Percentiles rank a stretch among this genome's conserved stretches.
Evolutionary conservation across 495 filamentous ascomycete species (phyloP).

Genomic region (Penicillium bialowiezense): DNA sequence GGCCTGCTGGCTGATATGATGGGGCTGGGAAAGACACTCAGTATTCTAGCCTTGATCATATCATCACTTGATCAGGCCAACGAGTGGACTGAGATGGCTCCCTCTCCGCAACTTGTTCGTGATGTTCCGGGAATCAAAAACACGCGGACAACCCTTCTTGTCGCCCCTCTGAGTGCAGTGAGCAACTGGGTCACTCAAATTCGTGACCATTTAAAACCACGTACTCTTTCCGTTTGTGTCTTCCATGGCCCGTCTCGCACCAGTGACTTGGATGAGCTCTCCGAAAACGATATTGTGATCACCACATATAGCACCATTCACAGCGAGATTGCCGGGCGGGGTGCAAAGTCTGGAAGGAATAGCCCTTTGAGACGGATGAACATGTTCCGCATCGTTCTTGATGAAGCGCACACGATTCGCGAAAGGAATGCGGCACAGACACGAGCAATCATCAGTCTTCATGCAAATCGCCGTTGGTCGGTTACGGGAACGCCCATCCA

Average conservation of each 20-base stretch:
- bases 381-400: constrained; percentile 94
- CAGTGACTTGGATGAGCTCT: constrained; percentile 63
- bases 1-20: constrained; percentile 98
- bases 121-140: constrained; percentile 56
- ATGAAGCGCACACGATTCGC: constrained; percentile 93
- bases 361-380: constrained; percentile 72
- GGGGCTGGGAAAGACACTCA: constrained; percentile 94
- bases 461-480: constrained; percentile 85
- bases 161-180: constrained; percentile 86
- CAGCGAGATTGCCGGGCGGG: constrained; percentile 65
- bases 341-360: constrained; percentile 50
- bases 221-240: constrained; percentile 63
- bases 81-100: constrained; percentile 45
- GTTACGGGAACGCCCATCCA: constrained; percentile 92
- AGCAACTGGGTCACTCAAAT: constrained; percentile 93
- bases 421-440: constrained; percentile 77
- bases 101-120: constrained; percentile 26
- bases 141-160: constrained; percentile 75
- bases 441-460: constrained; percentile 77
- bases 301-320: constrained; percentile 90
- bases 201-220: constrained; percentile 67
- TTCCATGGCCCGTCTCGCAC: constrained; percentile 80
- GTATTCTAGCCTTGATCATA: constrained; percentile 73
- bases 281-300: constrained; percentile 76
- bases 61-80: constrained; percentile 57